Percentiles rank a stretch among this genome's conserved stretches.
phyloP scores from a whole-genome alignment of 768 basidiomycete genomes.

The Auricularia auricula-judae region DNA sequence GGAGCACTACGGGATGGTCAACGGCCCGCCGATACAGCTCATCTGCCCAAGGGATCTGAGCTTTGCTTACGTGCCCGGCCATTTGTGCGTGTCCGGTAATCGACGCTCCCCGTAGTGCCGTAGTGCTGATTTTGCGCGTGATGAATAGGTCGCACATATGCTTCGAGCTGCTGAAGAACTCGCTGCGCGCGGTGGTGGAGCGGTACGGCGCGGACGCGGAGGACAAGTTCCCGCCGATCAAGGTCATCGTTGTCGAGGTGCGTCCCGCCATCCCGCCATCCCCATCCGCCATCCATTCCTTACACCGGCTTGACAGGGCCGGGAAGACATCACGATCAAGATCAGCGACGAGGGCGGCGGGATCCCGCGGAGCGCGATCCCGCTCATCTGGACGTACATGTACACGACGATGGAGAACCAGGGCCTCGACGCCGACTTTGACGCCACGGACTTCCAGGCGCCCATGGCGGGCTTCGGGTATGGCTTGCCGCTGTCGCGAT shows the following conservation, averaged over 20 bases:
- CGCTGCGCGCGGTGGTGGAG: conserved; percentile 92
- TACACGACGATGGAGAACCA: conserved; percentile 76
- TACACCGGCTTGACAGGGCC: conserved; percentile 36
- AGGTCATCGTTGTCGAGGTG: conserved; percentile 18
- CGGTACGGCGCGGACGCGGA: conserved; percentile 76
- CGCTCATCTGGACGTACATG: conserved; percentile 98
- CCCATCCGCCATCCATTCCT: not conserved
- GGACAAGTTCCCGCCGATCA: conserved; percentile 77
- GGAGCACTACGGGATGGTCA: conserved; percentile 73
- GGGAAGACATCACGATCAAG: conserved; percentile 98
- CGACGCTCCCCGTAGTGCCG: conserved; percentile 2
- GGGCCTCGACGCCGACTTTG: conserved; percentile 64
- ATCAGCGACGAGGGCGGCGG: conserved; percentile 96
- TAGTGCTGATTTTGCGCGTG: not conserved
- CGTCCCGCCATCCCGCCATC: not conserved
- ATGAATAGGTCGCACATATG: conserved; percentile 71
- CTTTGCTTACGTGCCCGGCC: conserved; percentile 94
- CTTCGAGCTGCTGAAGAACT: conserved; percentile 97
- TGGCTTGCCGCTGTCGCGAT: conserved; percentile 79
- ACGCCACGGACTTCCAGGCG: conserved; percentile 82
- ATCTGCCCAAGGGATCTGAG: conserved; percentile 80
- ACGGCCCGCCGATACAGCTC: conserved; percentile 90
- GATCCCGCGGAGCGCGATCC: conserved; percentile 79
- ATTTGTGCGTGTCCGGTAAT: conserved; percentile 35
- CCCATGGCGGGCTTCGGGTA: conserved; percentile 98